phyloP scores from a whole-genome alignment of 176 grass and related monocot genomes.

The Oryza australiensis region DNA sequence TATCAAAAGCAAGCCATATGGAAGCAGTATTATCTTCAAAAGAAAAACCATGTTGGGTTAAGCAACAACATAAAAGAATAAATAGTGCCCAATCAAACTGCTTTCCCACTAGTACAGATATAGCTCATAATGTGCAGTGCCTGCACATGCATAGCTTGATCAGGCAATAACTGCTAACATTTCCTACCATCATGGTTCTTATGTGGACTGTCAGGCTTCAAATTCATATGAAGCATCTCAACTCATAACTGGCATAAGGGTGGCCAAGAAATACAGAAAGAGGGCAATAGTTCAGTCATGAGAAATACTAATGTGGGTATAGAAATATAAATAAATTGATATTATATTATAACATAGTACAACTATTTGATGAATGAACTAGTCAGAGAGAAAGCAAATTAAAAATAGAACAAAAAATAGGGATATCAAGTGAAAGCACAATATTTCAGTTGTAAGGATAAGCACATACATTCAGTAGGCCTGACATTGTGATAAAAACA shows the following conservation, averaged over 20 bases:
- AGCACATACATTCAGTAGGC: constrained; percentile 68
- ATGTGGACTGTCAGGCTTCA: not conserved
- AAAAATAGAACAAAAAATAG: constrained; percentile 12
- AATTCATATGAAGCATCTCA: constrained; percentile 16
- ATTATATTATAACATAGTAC: not conserved
- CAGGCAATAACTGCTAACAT: not conserved
- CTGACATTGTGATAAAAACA: constrained; percentile 58
- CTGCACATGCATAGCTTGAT: not conserved
- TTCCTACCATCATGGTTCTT: not conserved
- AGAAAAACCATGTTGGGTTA: constrained; percentile 5
- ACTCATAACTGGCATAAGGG: not conserved
- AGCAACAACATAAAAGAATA: not conserved
- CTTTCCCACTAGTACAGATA: constrained; percentile 1
- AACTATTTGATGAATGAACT: not conserved
- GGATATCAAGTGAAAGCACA: constrained; percentile 7
- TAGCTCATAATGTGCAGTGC: not conserved
- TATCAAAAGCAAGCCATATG: not conserved
- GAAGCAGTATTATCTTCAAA: not conserved
- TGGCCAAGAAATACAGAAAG: not conserved
- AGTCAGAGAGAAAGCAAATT: not conserved
- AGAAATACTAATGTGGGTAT: not conserved
- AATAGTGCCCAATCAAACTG: not conserved
- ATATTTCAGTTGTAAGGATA: constrained; percentile 15
- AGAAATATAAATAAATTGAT: constrained; percentile 1
- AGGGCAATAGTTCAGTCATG: not conserved